phyloP scores from a whole-genome alignment of 2,329 filamentous ascomycete genomes.

The Elsinoe ampelina region DNA sequence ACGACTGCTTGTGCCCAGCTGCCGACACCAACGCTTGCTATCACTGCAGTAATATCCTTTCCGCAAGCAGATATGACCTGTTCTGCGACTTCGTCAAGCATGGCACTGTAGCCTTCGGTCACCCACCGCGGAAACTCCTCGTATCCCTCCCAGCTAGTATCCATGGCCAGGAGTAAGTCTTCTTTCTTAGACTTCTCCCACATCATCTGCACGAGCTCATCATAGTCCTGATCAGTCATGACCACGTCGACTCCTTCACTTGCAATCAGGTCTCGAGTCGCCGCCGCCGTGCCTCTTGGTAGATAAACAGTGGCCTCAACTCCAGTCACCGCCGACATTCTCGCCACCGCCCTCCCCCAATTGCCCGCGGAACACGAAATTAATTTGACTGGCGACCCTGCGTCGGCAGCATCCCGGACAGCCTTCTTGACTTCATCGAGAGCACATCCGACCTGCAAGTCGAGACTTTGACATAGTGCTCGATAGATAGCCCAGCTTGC shows the following conservation, averaged over 20 bases:
- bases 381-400: conserved; percentile 33
- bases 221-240: conserved; percentile 50
- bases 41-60: conserved; percentile 34
- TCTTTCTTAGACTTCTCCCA: conserved; percentile 33
- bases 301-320: conserved; percentile 54
- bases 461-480: conserved; percentile 41
- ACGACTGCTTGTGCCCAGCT: conserved; percentile 62
- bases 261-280: conserved; percentile 47
- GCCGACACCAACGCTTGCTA: conserved; percentile 64
- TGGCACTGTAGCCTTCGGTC: conserved; percentile 66
- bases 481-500: conserved; percentile 64
- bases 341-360: conserved; percentile 62
- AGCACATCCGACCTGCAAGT: conserved; percentile 34
- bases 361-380: conserved; percentile 67
- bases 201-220: conserved; percentile 49
- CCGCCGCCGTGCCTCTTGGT: conserved; percentile 46
- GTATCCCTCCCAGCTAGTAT: conserved; percentile 59
- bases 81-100: conserved; percentile 58
- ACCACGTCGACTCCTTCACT: conserved; percentile 55
- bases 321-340: conserved; percentile 54
- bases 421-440: conserved; percentile 35
- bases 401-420: conserved; percentile 11
- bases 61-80: conserved; percentile 41
- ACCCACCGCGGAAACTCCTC: conserved; percentile 61
- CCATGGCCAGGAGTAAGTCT: conserved; percentile 53